Evolutionary conservation across 2,329 filamentous ascomycete species (phyloP), one percentile per base, ranked within the genome.

Genomic region (Pochonia chlamydosporia): DNA sequence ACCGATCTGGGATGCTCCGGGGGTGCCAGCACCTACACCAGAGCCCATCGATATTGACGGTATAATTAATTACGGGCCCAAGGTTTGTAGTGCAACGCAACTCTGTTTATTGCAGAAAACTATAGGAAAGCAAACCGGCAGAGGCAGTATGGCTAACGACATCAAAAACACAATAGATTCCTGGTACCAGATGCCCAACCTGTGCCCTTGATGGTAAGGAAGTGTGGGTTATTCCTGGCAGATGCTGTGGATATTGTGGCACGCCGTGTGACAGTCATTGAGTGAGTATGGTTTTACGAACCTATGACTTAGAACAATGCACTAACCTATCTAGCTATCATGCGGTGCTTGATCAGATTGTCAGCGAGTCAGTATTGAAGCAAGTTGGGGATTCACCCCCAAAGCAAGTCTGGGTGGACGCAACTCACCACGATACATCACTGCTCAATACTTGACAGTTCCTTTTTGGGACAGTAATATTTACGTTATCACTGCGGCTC

Each of bases 191-290:
- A 54, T 79, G 76, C 58, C 74, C 75, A 41, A 77, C 69, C 4
- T 79, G 76, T 54, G 67, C 68, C 43, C 58, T 63, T 36, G 63
- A 66, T 40, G 76, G 76, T 49, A 66, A 72, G 50, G 76, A 78
- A 55, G 72, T 75, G 37, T 79, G 76, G 76, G 76, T 79, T 21
- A 75, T 78, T 50, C 75, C 74, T 26, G 76, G 76, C 44, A 69
- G 72, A 48, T 63, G 64, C 43, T 79, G 76, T 56, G 69, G 70
- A 26, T 70, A 73, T 53, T 78, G 74, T 59, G 73, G 74, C 43
- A 75, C 73, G 21, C 68, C 71, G 4, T 68, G 65, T 40, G 63
- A 63, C 40, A 35, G 26, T 16, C 36, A 48, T 11, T 47, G 50
- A 35, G 40, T 36, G 20, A 49, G 28, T 23, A 23, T 14, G 14